Percentiles rank a stretch among this genome's conserved stretches.
phyloP scores from a whole-genome alignment of 2,329 filamentous ascomycete species.

The Colletotrichum coccodes region DNA sequence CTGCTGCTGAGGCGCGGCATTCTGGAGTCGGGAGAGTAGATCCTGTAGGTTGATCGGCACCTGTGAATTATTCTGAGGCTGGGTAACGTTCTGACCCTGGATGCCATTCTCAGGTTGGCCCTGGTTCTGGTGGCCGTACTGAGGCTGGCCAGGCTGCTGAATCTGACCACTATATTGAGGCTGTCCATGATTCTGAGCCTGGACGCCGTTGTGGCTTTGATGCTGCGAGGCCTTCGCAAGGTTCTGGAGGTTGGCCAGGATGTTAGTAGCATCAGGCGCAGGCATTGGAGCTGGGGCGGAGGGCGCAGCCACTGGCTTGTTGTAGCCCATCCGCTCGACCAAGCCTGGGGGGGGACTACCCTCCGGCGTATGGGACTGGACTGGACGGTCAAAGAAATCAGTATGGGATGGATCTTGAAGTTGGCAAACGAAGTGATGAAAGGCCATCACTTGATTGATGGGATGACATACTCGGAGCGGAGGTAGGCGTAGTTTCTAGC shows the following conservation, averaged over 20 bases:
- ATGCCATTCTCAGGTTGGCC: no score
- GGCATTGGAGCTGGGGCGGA: constrained; percentile 49
- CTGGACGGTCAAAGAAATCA: constrained; percentile 48
- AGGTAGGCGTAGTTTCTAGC: constrained; percentile 67
- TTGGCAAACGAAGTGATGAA: constrained; percentile 13
- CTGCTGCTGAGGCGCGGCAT: constrained; percentile 4
- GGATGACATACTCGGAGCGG: constrained; percentile 68
- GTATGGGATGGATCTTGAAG: not conserved
- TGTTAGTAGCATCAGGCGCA: constrained; percentile 64
- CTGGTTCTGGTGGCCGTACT: constrained; percentile 35
- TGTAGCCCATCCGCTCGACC: constrained; percentile 49
- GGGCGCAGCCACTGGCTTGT: constrained; percentile 38
- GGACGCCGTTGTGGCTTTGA: constrained; percentile 39
- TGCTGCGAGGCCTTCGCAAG: constrained; percentile 49
- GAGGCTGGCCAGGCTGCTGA: constrained; percentile 39
- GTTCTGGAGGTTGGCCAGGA: constrained; percentile 84
- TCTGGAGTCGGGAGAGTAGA: constrained; percentile 21
- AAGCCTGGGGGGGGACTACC: constrained; percentile 66
- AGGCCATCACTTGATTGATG: constrained; percentile 7
- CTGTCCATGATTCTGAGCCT: constrained; percentile 34
- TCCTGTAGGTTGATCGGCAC: not conserved
- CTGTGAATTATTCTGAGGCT: constrained; percentile 3
- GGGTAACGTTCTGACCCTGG: constrained; percentile 31
- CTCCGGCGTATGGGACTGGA: constrained; percentile 76
- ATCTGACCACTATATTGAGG: constrained; percentile 32